Evolutionary conservation across 352 stramenopile species (phyloP).

Genomic region (Globisporangium okanoganense): DNA sequence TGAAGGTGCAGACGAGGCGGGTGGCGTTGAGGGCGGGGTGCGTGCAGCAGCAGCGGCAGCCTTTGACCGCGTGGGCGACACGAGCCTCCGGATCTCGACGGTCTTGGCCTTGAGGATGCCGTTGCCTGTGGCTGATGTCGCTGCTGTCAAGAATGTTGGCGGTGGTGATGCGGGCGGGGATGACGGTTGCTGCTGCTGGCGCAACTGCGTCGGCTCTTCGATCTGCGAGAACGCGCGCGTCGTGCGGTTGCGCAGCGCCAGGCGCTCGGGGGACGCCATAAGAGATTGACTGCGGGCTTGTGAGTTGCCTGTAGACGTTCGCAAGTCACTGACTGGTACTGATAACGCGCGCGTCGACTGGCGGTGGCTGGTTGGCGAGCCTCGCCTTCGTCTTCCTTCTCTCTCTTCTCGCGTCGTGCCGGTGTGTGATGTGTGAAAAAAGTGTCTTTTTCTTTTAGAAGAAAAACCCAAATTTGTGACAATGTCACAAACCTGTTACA

Average conservation of each 20-base stretch:
- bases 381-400: too few species aligned
- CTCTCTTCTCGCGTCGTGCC: too few species aligned
- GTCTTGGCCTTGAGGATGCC: constrained; percentile 33
- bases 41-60: not conserved
- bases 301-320: too few species aligned
- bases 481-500: too few species aligned
- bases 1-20: constrained; percentile 12
- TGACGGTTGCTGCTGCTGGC: constrained; percentile 16
- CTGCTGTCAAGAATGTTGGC: constrained; percentile 10
- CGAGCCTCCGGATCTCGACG: constrained; percentile 52
- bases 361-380: too few species aligned
- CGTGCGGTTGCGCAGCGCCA: constrained; percentile 22
- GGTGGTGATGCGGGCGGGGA: constrained; percentile 15
- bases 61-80: constrained; percentile 42
- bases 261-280: constrained; percentile 1
- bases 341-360: too few species aligned
- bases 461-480: too few species aligned
- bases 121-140: not conserved
- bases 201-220: constrained; percentile 38
- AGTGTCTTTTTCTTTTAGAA: too few species aligned
- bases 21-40: constrained; percentile 18
- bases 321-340: too few species aligned
- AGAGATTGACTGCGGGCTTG: too few species aligned
- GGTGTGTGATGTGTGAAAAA: too few species aligned
- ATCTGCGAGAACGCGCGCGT: constrained; percentile 67